Percentiles rank a stretch among this genome's conserved stretches.
Conservation (phyloP, 2,329 filamentous ascomycete species). For the Herpotrichia juniperi region DNA sequence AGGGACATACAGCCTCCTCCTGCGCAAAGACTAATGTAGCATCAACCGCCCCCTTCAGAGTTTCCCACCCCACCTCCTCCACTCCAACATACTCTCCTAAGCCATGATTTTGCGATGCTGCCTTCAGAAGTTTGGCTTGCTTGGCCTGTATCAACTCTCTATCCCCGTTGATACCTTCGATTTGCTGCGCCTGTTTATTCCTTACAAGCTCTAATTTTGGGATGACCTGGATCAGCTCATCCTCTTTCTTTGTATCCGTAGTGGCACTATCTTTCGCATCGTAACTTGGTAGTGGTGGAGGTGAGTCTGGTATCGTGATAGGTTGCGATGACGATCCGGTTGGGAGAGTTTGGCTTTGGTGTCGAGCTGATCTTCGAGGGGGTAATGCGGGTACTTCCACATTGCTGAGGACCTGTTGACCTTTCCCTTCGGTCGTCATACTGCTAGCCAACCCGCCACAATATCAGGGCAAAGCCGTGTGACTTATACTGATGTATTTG, state of each 20-base stretch:
- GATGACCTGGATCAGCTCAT: too few relatives aligned
- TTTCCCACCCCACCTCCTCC: too few relatives aligned
- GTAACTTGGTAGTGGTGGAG: neutral
- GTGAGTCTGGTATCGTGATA: neutral
- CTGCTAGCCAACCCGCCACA: neutral
- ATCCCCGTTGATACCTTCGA: too few relatives aligned
- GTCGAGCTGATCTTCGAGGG: conserved; percentile 6
- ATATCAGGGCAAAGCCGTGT: neutral
- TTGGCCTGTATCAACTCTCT: conserved; percentile 9
- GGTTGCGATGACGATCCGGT: neutral
- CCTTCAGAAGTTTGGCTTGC: conserved; percentile 2
- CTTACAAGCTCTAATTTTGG: too few relatives aligned
- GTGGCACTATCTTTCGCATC: too few relatives aligned
- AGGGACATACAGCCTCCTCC: conserved; percentile 45
- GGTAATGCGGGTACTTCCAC: neutral
- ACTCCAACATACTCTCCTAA: too few relatives aligned
- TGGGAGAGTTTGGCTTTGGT: neutral
- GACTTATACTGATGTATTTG: neutral
- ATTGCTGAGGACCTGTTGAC: neutral
- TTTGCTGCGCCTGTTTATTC: too few relatives aligned
- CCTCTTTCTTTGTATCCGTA: neutral
- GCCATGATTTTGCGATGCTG: conserved; percentile 4
- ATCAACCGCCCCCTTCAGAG: conserved; percentile 7
- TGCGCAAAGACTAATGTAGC: conserved; percentile 55
- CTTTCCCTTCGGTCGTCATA: neutral